Conservation (phyloP, 768 basidiomycete species). For the Tulasnella sp. region DNA sequence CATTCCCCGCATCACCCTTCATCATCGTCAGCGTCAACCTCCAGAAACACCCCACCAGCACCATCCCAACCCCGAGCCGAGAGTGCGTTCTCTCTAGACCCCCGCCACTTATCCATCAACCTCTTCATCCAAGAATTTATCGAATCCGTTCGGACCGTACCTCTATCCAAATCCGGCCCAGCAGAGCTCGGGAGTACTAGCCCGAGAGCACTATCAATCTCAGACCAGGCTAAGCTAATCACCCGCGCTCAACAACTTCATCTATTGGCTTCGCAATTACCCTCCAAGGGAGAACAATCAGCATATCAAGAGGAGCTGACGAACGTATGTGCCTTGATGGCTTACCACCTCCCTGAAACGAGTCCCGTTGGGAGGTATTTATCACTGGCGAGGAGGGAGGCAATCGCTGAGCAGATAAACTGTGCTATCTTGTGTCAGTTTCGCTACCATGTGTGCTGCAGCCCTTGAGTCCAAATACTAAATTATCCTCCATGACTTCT, state of each 20-base stretch:
- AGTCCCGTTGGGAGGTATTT: conserved; percentile 72
- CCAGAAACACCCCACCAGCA: neutral
- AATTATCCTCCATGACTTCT: neutral
- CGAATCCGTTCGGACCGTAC: conserved; percentile 70
- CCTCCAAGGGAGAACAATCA: conserved; percentile 46
- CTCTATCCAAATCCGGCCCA: conserved; percentile 40
- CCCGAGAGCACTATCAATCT: neutral
- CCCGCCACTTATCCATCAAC: conserved; percentile 72
- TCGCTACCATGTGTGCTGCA: neutral
- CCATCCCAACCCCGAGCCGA: neutral
- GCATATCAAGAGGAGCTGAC: conserved; percentile 62
- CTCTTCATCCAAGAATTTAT: conserved; percentile 82
- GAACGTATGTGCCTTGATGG: conserved; percentile 69
- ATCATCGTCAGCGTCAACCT: neutral
- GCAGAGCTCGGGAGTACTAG: neutral
- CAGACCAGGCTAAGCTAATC: conserved; percentile 33
- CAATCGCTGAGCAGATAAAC: conserved; percentile 82
- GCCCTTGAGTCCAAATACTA: neutral
- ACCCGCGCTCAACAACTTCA: conserved; percentile 60
- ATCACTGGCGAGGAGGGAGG: conserved; percentile 64
- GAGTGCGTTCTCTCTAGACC: conserved; percentile 47
- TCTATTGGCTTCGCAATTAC: conserved; percentile 49
- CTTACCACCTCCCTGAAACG: conserved; percentile 72
- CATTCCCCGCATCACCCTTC: neutral
- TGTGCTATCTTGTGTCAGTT: conserved; percentile 73